Evolutionary conservation across 108 stramenopile species (phyloP).

Genomic region (Fragilaria radians): DNA sequence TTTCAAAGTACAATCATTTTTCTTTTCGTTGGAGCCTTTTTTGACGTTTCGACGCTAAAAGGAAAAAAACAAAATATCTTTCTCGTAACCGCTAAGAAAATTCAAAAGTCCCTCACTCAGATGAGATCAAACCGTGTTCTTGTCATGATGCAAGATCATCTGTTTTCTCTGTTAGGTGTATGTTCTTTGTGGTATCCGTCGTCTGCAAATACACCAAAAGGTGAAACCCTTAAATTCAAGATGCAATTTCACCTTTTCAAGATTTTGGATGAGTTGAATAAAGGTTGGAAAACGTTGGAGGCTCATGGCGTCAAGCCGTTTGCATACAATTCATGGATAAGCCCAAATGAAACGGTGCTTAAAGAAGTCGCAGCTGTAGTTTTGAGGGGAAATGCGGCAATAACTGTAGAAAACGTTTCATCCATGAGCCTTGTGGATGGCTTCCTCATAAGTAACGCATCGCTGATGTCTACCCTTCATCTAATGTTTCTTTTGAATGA

Average conservation of each 20-base stretch:
- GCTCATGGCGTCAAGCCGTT: constrained; percentile 39
- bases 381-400: neutral
- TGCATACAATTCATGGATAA: constrained; percentile 12
- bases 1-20: constrained; percentile 31
- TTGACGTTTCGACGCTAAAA: constrained; percentile 43
- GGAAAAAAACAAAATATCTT: neutral
- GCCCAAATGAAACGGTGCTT: constrained; percentile 12
- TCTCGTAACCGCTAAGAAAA: neutral
- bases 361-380: neutral
- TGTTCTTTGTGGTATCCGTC: constrained; percentile 40
- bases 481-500: constrained; percentile 51
- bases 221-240: constrained; percentile 8
- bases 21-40: constrained; percentile 68
- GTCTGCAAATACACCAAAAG: constrained; percentile 17
- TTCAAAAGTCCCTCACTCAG: neutral
- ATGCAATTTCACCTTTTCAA: constrained; percentile 23
- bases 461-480: constrained; percentile 22
- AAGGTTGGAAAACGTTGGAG: constrained; percentile 41
- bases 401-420: neutral
- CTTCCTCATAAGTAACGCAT: neutral
- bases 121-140: constrained; percentile 29
- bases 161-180: constrained; percentile 72
- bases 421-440: too few species aligned
- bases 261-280: constrained; percentile 26
- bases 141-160: constrained; percentile 49